These are phyloP conservation scores for Brettanomyces anomalus DNA, from an alignment of 805 yeast genomes.

Conservation along the genomic window DNA sequence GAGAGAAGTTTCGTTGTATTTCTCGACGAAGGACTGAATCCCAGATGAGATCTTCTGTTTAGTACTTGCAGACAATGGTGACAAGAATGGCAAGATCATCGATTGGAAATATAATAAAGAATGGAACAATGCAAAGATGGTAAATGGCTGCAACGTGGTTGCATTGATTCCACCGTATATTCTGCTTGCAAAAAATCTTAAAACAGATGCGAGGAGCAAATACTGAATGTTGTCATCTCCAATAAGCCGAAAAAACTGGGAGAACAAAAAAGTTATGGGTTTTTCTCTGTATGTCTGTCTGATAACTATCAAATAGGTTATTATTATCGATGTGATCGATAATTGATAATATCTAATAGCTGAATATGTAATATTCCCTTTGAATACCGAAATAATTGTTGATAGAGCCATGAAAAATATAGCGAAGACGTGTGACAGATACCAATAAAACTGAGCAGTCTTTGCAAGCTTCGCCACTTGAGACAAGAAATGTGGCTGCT, in stretches of 20 bases:
- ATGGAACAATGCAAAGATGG: conserved; percentile 58
- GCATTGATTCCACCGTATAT: conserved; percentile 14
- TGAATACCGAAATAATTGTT: conserved; percentile 34
- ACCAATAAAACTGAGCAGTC: conserved; percentile 67
- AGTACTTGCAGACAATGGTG: conserved; percentile 22
- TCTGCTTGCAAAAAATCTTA: conserved; percentile 24
- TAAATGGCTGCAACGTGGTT: conserved; percentile 48
- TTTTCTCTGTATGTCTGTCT: conserved; percentile 46
- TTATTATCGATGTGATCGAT: conserved; percentile 41
- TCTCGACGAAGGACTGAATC: conserved; percentile 26
- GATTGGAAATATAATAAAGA: conserved; percentile 49
- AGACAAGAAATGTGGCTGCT: conserved; percentile 1
- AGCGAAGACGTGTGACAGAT: conserved; percentile 48
- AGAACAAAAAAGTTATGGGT: conserved; percentile 20
- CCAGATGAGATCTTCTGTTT: conserved; percentile 20
- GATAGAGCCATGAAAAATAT: conserved; percentile 32
- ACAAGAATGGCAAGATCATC: conserved; percentile 42
- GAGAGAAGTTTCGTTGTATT: conserved; percentile 35
- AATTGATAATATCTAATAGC: conserved; percentile 30
- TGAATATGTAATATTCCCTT: conserved; percentile 19
- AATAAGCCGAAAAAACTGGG: conserved; percentile 21
- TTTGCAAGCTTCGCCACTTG: conserved; percentile 13
- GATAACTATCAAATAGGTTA: conserved; percentile 56
- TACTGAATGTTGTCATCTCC: conserved; percentile 60
- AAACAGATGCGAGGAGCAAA: conserved; percentile 34